Evolutionary conservation across 176 grass and related monocot species (phyloP).

Genomic region (Typha latifolia): DNA sequence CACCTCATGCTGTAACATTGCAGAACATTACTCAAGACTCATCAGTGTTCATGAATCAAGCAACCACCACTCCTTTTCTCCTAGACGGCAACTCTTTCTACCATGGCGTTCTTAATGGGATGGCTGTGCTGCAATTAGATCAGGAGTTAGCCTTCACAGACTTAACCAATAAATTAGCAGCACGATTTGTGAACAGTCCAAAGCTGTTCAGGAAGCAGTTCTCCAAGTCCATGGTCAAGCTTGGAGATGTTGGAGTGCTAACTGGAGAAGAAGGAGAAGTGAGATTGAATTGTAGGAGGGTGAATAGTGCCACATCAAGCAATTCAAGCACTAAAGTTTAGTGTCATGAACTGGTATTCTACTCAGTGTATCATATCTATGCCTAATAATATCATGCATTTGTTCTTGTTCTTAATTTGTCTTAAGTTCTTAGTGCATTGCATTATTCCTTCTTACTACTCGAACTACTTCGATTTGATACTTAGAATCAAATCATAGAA

Average conservation of each 20-base stretch:
- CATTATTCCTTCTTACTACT: no score
- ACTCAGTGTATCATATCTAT: neutral
- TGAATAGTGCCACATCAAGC: neutral
- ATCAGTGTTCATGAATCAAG: slow-evolving; percentile 13
- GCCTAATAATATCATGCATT: neutral
- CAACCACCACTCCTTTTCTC: neutral
- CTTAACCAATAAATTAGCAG: neutral
- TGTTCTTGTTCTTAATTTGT: neutral
- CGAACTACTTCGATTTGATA: no score
- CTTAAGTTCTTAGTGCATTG: neutral
- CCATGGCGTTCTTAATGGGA: neutral
- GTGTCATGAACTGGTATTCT: neutral
- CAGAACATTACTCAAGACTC: slow-evolving; percentile 12
- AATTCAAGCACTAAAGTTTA: neutral
- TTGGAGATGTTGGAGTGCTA: slow-evolving; percentile 3
- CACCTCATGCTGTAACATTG: slow-evolving; percentile 3
- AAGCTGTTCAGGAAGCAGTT: slow-evolving; percentile 2
- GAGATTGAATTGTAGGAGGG: slow-evolving; percentile 5
- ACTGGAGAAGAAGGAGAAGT: slow-evolving; percentile 17
- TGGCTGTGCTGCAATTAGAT: slow-evolving; percentile 13
- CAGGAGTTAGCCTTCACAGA: slow-evolving; percentile 16
- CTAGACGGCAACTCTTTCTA: slow-evolving; percentile 7
- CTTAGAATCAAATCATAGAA: no score
- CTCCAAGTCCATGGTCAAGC: slow-evolving; percentile 19
- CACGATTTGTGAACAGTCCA: slow-evolving; percentile 1